Evolutionary conservation across 2,329 filamentous ascomycete species (phyloP).

Genomic region (Fusarium napiforme): DNA sequence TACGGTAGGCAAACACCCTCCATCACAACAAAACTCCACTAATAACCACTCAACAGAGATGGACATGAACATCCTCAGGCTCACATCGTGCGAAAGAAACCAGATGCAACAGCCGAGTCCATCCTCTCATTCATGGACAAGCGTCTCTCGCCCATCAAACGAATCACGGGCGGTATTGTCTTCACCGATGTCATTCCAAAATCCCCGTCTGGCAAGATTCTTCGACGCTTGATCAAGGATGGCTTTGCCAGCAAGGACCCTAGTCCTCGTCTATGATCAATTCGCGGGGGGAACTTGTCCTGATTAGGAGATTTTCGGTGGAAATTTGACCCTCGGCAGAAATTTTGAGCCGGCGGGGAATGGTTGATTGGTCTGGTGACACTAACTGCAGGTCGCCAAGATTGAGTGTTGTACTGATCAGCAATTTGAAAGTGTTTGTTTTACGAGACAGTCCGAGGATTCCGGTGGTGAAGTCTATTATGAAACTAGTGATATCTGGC

Average conservation of each 20-base stretch:
- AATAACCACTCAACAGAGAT: neutral
- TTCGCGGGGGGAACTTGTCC: neutral
- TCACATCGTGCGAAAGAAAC: neutral
- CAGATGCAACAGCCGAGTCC: neutral
- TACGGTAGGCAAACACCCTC: neutral
- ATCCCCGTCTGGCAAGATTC: constrained; percentile 10
- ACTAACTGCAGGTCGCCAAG: neutral
- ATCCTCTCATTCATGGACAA: constrained; percentile 5
- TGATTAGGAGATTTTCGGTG: neutral
- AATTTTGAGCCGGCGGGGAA: neutral
- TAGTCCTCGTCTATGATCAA: neutral
- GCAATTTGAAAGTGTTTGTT: rapidly evolving
- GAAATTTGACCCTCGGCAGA: neutral
- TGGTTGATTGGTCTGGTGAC: neutral
- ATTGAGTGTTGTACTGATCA: neutral
- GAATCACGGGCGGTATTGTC: neutral
- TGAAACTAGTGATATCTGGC: neutral
- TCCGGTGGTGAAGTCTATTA: neutral
- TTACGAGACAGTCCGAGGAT: neutral
- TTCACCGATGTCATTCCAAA: constrained; percentile 5
- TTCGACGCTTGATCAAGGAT: neutral
- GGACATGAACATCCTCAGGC: constrained; percentile 10
- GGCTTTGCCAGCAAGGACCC: neutral
- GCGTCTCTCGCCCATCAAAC: neutral
- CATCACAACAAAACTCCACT: neutral